Evolutionary conservation across 169 alveolate genomes (phyloP).

Genomic region (Plasmodium sp.): DNA sequence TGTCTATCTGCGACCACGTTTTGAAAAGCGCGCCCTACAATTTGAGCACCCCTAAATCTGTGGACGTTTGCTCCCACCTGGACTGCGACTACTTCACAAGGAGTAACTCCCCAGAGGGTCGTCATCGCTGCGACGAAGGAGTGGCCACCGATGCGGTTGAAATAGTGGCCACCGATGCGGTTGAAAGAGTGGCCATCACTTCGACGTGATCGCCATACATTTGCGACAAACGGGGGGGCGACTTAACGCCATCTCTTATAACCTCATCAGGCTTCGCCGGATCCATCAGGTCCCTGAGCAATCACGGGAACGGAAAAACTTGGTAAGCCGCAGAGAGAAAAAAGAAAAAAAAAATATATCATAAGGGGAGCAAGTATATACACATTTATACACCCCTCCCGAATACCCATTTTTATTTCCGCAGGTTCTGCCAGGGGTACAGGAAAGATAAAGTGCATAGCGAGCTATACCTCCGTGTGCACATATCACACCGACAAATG

Average conservation of each 20-base stretch:
- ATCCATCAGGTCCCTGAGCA: slow-evolving; percentile 53
- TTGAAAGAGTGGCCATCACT: not conserved
- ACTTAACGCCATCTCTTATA: not conserved
- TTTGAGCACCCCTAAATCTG: slow-evolving; percentile 44
- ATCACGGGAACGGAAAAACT: slow-evolving; percentile 44
- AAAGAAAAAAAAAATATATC: slow-evolving; percentile 2
- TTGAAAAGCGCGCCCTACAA: slow-evolving; percentile 36
- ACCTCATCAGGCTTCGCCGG: slow-evolving; percentile 47
- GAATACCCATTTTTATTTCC: not conserved
- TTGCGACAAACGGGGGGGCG: not conserved
- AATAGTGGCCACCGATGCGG: not conserved
- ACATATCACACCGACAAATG: not conserved
- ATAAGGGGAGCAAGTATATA: not conserved
- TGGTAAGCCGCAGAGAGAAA: slow-evolving; percentile 11
- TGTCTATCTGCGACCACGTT: slow-evolving; percentile 72
- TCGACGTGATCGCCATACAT: not conserved
- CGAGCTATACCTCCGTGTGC: not conserved
- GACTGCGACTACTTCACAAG: slow-evolving; percentile 65
- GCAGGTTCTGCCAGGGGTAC: slow-evolving; percentile 75
- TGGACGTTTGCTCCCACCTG: slow-evolving; percentile 37
- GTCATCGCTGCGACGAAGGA: not conserved
- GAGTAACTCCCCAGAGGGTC: slow-evolving; percentile 13
- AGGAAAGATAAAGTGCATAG: not conserved
- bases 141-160: not conserved
- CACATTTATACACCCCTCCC: not conserved